These are phyloP conservation scores for Pestalotiopsis sp. DNA, from an alignment of 2,329 filamentous ascomycete species.

Conservation along the genomic window DNA sequence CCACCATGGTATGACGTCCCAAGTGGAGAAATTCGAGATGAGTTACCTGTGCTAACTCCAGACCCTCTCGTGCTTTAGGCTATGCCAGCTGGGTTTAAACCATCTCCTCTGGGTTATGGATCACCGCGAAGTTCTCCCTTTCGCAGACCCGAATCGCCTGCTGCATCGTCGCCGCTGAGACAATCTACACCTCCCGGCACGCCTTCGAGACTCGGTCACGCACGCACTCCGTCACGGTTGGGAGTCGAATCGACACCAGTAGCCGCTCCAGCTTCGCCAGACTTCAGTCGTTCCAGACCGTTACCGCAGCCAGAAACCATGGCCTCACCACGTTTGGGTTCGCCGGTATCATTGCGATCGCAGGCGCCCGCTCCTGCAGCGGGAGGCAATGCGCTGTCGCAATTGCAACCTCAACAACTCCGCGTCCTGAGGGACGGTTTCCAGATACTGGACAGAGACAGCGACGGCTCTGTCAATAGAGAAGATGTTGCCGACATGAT, in stretches of 20 bases:
- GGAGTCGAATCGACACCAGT: slow-evolving; percentile 41
- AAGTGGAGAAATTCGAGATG: slow-evolving; percentile 3
- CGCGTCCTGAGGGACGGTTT: slow-evolving; percentile 90
- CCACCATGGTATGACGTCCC: neutral
- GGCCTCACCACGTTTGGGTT: slow-evolving; percentile 29
- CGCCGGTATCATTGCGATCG: slow-evolving; percentile 35
- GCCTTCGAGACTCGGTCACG: slow-evolving; percentile 51
- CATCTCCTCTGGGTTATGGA: slow-evolving; percentile 72
- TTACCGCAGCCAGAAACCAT: slow-evolving; percentile 21
- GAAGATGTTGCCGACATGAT: slow-evolving; percentile 89
- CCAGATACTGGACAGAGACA: slow-evolving; percentile 87
- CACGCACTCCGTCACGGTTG: slow-evolving; percentile 49
- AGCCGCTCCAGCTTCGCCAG: slow-evolving; percentile 38
- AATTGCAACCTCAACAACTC: slow-evolving; percentile 80
- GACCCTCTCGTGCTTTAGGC: slow-evolving; percentile 41
- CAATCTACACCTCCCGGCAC: slow-evolving; percentile 67
- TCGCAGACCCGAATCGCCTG: slow-evolving; percentile 62
- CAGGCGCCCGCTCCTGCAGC: slow-evolving; percentile 39
- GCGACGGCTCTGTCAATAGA: slow-evolving; percentile 79
- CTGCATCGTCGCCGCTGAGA: slow-evolving; percentile 67
- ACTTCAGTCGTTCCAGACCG: slow-evolving; percentile 30
- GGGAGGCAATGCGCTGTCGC: slow-evolving; percentile 62
- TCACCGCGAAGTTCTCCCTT: slow-evolving; percentile 70
- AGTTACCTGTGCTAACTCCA: neutral
- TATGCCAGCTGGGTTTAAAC: slow-evolving; percentile 65